phyloP scores from a whole-genome alignment of 306 rosid genomes.

The Senna siamea region DNA sequence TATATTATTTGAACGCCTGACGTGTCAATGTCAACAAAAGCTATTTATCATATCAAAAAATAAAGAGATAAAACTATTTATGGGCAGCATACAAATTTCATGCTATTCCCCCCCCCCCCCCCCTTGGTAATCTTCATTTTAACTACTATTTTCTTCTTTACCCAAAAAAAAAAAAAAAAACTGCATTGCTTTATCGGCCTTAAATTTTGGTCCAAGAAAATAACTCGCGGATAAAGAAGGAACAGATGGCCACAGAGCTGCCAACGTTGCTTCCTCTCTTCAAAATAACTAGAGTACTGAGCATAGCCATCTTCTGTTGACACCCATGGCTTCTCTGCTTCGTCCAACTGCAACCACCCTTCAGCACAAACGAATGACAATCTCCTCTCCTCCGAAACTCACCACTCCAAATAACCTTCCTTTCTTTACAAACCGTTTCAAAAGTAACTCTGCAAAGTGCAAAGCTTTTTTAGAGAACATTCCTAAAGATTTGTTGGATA shows the following conservation, averaged over 20 bases:
- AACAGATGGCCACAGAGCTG: constrained; percentile 48
- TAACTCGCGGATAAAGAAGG: constrained; percentile 49
- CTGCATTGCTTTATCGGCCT: constrained; percentile 9
- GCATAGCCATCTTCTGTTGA: constrained; percentile 4
- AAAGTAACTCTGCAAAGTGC: constrained; percentile 43
- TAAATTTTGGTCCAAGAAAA: constrained; percentile 38
- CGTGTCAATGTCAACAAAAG: neutral
- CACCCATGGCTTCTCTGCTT: constrained; percentile 66
- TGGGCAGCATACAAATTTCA: neutral
- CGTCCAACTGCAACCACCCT: constrained; percentile 55
- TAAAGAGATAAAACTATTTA: neutral
- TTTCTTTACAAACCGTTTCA: constrained; percentile 52
- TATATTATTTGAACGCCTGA: neutral
- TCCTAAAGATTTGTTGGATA: constrained; percentile 48
- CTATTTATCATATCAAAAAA: neutral
- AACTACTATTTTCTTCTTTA: neutral
- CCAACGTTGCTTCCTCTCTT: constrained; percentile 36
- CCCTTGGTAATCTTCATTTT: neutral
- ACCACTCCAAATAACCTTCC: constrained; percentile 31
- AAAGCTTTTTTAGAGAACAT: constrained; percentile 56
- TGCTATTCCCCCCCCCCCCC: too few species aligned
- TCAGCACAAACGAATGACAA: constrained; percentile 44
- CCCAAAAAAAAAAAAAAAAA: neutral
- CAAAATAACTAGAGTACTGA: constrained; percentile 24
- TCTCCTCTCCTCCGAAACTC: constrained; percentile 48